Base-by-base conservation (phyloP, 257 asterid genomes). In the Solanum tacnaense region DNA sequence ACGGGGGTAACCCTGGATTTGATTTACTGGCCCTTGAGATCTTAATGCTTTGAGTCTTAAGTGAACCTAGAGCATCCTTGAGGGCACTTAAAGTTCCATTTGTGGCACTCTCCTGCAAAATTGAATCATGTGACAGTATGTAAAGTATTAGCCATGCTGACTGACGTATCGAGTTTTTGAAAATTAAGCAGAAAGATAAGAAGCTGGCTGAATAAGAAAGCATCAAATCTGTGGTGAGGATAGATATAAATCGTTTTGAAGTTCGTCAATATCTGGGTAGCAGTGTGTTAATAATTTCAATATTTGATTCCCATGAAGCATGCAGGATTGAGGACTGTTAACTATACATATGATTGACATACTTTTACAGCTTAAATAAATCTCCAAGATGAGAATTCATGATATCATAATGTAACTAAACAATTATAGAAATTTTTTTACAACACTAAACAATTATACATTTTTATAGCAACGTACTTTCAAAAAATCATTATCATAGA, bases 1-100 rank as follows among this genome's bases (percentile, higher is more conserved):
- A 97, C 52, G 99, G 99, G 60, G 99, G 98, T 88, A 96, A 92
- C 84, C 99, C 99, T 84, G 99, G 98, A 91, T 97, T 97, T 72
- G 95, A 90, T 82, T 91, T 79, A 90, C 96, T 95, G 31, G 99
- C 99, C 89, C 74, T 91, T 78, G 95, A 90, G 84, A 96, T 91
- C 87, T 91, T 88, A 78, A 95, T 88, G 79, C 87, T 91, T 81
- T 91, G 95, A 60, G 87, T 86, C 73, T 86, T 88, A 86, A 95
- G 93, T 65, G 99, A 94, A 87, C 90, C 92, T 88, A 93, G 95
- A 56, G 99, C 99, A 91, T 29, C 91, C 31, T 92, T 91, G 88
- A 97, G 88, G 49, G 96, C 99, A 86, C 87, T 88, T 86, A 92
- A 91, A 74, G 95, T 90, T 88, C 90, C 94, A 90, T 90, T 92